These are phyloP conservation scores for Aegilops speltoides DNA, from an alignment of 176 grass and related monocot genomes.

Conservation along the genomic window DNA sequence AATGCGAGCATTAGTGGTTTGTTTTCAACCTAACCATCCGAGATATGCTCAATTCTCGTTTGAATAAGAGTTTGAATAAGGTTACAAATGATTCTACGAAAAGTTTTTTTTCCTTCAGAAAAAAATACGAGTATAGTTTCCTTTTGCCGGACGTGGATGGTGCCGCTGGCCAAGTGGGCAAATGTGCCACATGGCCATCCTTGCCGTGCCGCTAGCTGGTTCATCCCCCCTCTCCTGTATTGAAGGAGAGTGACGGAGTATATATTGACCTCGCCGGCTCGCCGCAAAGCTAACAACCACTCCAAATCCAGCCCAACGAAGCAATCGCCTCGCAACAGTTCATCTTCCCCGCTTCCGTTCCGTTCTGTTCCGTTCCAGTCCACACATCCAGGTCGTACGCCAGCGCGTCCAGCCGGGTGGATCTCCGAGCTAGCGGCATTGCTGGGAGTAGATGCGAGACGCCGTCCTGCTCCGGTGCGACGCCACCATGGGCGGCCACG, in stretches of 20 bases:
- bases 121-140: too few species aligned
- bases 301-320: neutral
- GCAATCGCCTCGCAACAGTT: neutral
- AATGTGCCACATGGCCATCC: neutral
- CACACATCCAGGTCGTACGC: neutral
- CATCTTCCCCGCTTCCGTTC: neutral
- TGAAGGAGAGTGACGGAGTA: neutral
- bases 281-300: neutral
- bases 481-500: neutral
- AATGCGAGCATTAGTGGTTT: too few species aligned
- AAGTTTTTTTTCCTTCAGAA: too few species aligned
- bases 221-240: slow-evolving; percentile 1
- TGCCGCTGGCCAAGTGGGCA: neutral
- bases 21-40: too few species aligned
- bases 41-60: too few species aligned
- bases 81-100: too few species aligned
- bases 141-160: neutral
- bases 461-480: neutral
- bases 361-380: neutral
- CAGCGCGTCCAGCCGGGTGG: neutral
- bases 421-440: neutral
- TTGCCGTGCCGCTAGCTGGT: neutral
- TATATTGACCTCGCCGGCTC: neutral
- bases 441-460: slow-evolving; percentile 24
- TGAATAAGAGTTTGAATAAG: too few species aligned